Evolutionary conservation across 2,329 filamentous ascomycete genomes (phyloP), one percentile per base, ranked within the genome.

Genomic region (Nothophaeocryptopus gaeumannii): DNA sequence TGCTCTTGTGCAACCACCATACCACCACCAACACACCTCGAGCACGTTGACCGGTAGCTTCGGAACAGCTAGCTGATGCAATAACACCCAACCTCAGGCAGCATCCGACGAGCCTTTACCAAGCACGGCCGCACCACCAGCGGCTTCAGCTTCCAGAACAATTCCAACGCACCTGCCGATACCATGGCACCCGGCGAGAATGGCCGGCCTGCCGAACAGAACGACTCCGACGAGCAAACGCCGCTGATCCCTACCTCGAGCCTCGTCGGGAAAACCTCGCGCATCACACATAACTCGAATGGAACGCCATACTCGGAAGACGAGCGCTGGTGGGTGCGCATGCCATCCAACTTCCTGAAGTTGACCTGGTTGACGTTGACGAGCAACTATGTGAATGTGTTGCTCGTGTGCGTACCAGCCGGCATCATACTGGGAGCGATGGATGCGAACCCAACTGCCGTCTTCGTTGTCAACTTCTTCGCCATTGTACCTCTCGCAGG

Each of bases 381-480:
- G 42, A 77, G 74, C 72, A 77, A 75, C 67, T 77, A 77, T 69
- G 83, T 79, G 68, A 92, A 91, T 67, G 78, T 85, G 57, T 76
- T 85, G 46, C 83, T 93, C 56, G 75, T 89, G 53, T 83, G 85
- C 63, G 88, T 90, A 8, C 86, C 87, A 8, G 68, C 88, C 36
- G 87, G 86, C 54, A 87, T 91, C 55, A 63, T 83, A 45, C 82
- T 86, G 51, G 86, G 85, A 51, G 70, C 73, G 11, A 62, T 81
- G 52, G 72, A 74, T 39, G 86, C 85, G 83, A 75, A 78, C 62
- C 78, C 87, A 1, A 81, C 83, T 9, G 78, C 80, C 47, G 79
- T 89, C 57, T 91, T 91, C 69, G 74, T 82, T 41, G 78, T 90
- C 67, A 91, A 91, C 73, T 90, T 90, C 73, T 79, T 90, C 59